Base-by-base conservation (phyloP, 768 basidiomycete genomes). In the Boletus subcaerulescens region DNA sequence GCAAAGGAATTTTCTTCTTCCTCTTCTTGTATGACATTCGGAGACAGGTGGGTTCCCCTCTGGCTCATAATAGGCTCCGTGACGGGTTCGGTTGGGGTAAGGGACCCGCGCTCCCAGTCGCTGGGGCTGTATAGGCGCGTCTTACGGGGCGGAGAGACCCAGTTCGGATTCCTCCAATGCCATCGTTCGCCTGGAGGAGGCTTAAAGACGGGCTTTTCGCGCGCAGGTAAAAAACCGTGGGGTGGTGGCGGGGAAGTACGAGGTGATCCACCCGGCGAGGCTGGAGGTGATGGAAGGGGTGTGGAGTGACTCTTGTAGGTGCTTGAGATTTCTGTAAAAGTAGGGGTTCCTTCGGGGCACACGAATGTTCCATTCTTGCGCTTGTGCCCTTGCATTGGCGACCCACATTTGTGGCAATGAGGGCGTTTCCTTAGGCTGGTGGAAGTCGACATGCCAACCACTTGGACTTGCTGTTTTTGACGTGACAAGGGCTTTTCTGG, bases 91-190 rank as follows among this genome's bases (percentile, higher is more conserved):
- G 70, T 71, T 3, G 70, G 71, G 5, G 69, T 35, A 38, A 71
- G 65, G 11, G 70, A 71, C 10, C 40, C 59, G 18, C 59, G 57
- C 14, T 66, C 69, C 13, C 53, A 38, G 5, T 65, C 58, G n/a
- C 55, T 58, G 6, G 63, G 69, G 24, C 58, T 65, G 35, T 64
- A 51, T 13, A 61, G 39, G 18, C 65, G 67, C 59, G 50, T 57
- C 43, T 70, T 69, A 31, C 50, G 65, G 36, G 70, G 67, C 1
- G 70, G 70, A 26, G 70, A 73, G 29, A 66, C 55, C 70, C 70
- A 71, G 33, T 71, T 71, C 4, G 70, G 70, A 50, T 71, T 71
- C 45, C 50, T 70, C 70, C 70, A 71, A 44, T 73, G 70, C 70
- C 70, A 71, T 17, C 61, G 60, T 11, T 62, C 29, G 42, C 71